Conservation (phyloP, 2,329 filamentous ascomycete genomes). For the Alternaria longipes region DNA sequence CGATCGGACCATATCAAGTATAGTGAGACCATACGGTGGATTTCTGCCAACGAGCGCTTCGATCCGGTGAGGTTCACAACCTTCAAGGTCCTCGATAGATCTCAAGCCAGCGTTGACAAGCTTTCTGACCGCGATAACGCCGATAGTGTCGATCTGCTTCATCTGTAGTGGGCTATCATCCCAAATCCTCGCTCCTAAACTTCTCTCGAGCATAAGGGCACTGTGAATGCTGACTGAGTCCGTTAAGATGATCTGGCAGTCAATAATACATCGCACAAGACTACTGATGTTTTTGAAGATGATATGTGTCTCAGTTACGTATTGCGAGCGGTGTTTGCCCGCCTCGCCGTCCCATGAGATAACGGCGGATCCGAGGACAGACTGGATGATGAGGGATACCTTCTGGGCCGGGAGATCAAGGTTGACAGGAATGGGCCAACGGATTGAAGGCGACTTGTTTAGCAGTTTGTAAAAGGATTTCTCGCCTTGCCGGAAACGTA, state of each 20-base stretch:
- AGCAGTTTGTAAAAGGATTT: slow-evolving; percentile 74
- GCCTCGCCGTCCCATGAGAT: slow-evolving; percentile 62
- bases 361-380: slow-evolving; percentile 73
- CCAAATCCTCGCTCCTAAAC: slow-evolving; percentile 79
- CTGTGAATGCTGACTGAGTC: slow-evolving; percentile 75
- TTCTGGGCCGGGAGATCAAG: slow-evolving; percentile 75
- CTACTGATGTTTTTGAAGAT: slow-evolving; percentile 76
- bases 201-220: slow-evolving; percentile 79
- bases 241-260: slow-evolving; percentile 70
- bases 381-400: slow-evolving; percentile 79
- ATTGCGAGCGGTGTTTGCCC: slow-evolving; percentile 64
- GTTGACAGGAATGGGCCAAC: slow-evolving; percentile 74
- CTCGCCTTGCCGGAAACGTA: slow-evolving; percentile 76
- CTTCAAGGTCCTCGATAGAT: slow-evolving; percentile 74
- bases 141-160: slow-evolving; percentile 82
- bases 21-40: slow-evolving; percentile 79
- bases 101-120: slow-evolving; percentile 75
- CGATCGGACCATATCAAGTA: slow-evolving; percentile 69
- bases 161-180: slow-evolving; percentile 83
- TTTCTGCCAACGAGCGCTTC: slow-evolving; percentile 81
- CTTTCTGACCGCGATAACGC: slow-evolving; percentile 77
- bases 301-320: slow-evolving; percentile 67
- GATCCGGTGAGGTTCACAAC: slow-evolving; percentile 73
- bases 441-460: slow-evolving; percentile 73
- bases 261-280: slow-evolving; percentile 77